Base-by-base conservation (phyloP, 768 basidiomycete genomes). In the Mycena venus region DNA sequence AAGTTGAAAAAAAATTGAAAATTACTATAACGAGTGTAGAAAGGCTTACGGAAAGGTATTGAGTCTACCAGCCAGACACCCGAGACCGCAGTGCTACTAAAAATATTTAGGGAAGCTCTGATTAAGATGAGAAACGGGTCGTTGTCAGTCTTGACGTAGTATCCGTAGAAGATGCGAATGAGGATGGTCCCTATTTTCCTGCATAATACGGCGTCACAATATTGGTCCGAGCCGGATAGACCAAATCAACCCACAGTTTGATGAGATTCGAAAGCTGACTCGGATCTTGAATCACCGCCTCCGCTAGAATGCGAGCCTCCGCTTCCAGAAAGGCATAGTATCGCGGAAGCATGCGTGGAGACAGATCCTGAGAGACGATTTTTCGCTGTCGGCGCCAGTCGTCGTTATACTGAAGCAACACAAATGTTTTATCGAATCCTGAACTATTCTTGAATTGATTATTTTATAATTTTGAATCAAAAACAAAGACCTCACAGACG, bases 121-220 rank as follows among this genome's bases (percentile, higher is more conserved):
- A 23, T 21, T 2, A 42, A 17, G 2, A 63, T 47, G 11, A 72
- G 7, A 17, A 64, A 65, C 1, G 61, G 55, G 36, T 66, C 49
- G 23, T 65, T 23, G 12, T 71, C 42, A 36, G 55, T 42, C 5
- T 32, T 42, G 14, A 65, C 40, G n/a, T 72, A 62, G 29, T 65
- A 56, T 6, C 70, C 70, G 23, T 72, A 72, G 6, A 44, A 31
- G 40, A 72, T 53, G 29, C 70, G 62, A n/a, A 72, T 38, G 17
- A 72, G 29, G 19, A 72, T 64, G 1, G 70, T 55, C 6, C 62
- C 70, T 6, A 38, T 32, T 66, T 21, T 34, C 36, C 64, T 66
- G 36, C 23, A 55, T 36, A 32, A n/a, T n/a, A n/a, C n/a, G 31
- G 10, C n/a, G 15, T 38, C 36, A 38, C 10, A 38, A 38, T 38